phyloP scores from a whole-genome alignment of 306 rosid species.

The Prunus mongolica region DNA sequence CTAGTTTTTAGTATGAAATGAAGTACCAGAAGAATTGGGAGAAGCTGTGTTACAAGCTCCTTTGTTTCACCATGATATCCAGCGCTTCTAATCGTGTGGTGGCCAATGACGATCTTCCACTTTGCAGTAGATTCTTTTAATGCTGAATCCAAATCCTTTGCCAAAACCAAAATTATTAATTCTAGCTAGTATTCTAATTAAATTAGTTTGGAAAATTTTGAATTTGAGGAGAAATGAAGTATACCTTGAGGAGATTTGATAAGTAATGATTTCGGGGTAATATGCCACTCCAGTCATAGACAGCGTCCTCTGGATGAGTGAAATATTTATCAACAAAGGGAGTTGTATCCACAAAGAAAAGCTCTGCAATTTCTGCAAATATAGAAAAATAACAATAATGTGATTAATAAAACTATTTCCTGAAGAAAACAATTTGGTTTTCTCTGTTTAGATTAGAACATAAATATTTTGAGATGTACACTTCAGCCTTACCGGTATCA shows the following conservation, averaged over 20 bases:
- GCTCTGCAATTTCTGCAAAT: constrained; percentile 48
- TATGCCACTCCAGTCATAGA: constrained; percentile 74
- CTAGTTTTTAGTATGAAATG: not conserved
- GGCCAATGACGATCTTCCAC: constrained; percentile 87
- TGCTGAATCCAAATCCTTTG: constrained; percentile 28
- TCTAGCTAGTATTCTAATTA: not conserved
- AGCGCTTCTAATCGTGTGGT: constrained; percentile 64
- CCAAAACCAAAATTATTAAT: not conserved
- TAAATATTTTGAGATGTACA: no score
- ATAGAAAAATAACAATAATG: not conserved
- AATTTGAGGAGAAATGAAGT: not conserved
- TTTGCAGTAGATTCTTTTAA: constrained; percentile 53
- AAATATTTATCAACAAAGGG: constrained; percentile 67
- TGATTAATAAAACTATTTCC: not conserved
- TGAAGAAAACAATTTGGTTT: no score
- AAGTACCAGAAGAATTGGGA: constrained; percentile 64
- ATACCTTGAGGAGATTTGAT: constrained; percentile 57
- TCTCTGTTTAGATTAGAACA: no score
- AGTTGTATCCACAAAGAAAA: constrained; percentile 85
- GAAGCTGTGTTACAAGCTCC: constrained; percentile 53
- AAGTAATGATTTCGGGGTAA: constrained; percentile 54
- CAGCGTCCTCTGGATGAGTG: constrained; percentile 30
- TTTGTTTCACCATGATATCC: constrained; percentile 62
- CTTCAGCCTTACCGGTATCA: constrained; percentile 33
- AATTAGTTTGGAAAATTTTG: not conserved